These are phyloP conservation scores for Irpex sp. DNA, from an alignment of 1,284 basidiomycete species.

Conservation along the genomic window DNA sequence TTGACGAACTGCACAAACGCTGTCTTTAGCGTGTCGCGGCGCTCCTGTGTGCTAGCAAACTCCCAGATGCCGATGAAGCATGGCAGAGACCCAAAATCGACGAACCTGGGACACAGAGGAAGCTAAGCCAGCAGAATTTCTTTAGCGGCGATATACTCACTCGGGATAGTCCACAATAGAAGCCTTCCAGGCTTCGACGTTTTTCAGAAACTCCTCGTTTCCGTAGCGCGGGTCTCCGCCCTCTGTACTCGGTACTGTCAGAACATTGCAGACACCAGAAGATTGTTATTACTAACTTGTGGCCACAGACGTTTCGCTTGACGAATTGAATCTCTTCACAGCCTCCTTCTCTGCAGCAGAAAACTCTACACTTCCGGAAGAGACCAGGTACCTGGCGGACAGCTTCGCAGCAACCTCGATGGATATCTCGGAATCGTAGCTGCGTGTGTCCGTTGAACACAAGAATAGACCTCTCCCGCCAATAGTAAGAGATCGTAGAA, in stretches of 20 bases:
- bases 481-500: neutral
- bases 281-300: neutral
- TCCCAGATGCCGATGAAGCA: neutral
- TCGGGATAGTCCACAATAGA: neutral
- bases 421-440: neutral
- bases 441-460: neutral
- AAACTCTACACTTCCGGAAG: neutral
- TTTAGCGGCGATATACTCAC: too few relatives aligned
- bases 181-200: neutral
- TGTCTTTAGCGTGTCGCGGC: neutral
- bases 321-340: neutral
- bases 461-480: neutral
- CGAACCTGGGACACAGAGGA: neutral
- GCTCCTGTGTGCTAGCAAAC: neutral
- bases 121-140: too few relatives aligned
- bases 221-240: neutral
- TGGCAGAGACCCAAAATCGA: neutral
- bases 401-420: neutral
- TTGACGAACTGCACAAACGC: neutral
- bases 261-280: too few relatives aligned
- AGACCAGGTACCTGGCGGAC: neutral
- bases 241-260: neutral
- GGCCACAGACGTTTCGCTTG: neutral
- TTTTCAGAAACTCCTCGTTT: neutral
- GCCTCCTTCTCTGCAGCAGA: neutral